Percentiles rank a stretch among this genome's conserved stretches.
These are phyloP conservation scores for Saccharum officinarum DNA, from an alignment of 176 grass and related monocot genomes.

Conservation along the genomic window DNA sequence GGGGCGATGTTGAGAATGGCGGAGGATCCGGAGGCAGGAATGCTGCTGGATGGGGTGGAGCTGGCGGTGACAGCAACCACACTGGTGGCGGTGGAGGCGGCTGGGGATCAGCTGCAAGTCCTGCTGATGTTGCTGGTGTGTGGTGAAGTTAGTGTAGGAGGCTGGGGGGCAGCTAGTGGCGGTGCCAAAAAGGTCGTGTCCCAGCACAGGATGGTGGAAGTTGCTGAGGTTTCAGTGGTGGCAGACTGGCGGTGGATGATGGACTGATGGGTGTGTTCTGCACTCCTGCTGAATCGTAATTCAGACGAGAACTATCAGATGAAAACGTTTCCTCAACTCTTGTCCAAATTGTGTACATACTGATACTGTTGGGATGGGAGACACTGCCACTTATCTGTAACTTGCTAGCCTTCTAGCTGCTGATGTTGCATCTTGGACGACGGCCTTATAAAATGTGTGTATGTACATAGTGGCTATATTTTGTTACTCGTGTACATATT, in stretches of 20 bases:
- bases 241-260: background rate
- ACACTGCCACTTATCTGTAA: background rate
- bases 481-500: background rate
- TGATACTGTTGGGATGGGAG: background rate
- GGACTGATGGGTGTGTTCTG: slow-evolving; percentile 4
- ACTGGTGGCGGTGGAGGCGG: too few species aligned
- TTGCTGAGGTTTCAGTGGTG: slow-evolving; percentile 15
- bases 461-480: background rate
- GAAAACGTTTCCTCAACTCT: too few species aligned
- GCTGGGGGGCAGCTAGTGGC: background rate
- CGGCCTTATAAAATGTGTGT: background rate
- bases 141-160: background rate
- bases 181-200: too few species aligned
- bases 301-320: background rate
- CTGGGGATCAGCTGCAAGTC: background rate
- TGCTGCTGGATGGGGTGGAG: too few species aligned
- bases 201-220: slow-evolving; percentile 26
- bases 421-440: background rate
- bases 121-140: background rate
- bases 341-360: too few species aligned
- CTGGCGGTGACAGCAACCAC: too few species aligned
- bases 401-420: too few species aligned
- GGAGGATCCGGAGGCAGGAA: too few species aligned
- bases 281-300: background rate
- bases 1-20: too few species aligned